Base-by-base conservation (phyloP, 1,284 basidiomycete genomes). In the Fistulina hepatica region DNA sequence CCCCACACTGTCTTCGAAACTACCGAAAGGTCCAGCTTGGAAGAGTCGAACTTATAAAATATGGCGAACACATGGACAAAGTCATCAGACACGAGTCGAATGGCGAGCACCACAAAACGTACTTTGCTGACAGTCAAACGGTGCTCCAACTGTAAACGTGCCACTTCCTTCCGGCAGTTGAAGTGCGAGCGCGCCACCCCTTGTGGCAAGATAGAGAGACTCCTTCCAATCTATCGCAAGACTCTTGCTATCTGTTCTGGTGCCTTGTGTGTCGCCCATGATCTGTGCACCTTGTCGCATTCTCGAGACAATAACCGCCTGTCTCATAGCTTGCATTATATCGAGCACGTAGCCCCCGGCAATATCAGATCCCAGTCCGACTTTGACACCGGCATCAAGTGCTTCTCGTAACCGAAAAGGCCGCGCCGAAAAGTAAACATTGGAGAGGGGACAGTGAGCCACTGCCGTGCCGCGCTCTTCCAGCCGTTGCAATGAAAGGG, bases 371-470 rank as follows among this genome's bases (percentile, higher is more conserved):
- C 88, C 88, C 2, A 91, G 67, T 0, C 86, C 86, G 12, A 91
- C 72, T 27, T 66, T 70, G 19, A 86, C 72, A 0, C 68, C 69
- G 15, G 55, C 58, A 26, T 69, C 57, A 15, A 90, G 60, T 1
- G 84, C 82, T 54, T 89, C 82, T 21, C 81, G 74, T 10, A 90
- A 61, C 2, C 69, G 73, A 51, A 91, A 82, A 0, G 78, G 73
- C 40, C 71, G 65, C 7, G 77, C 71, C 1, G 83, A 88, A 56
- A 91, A 88, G 57, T 91, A 92, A 1, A 73, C 69, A 50, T 91
- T 91, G 1, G 84, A 89, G 9, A 91, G 64, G 0, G 86, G 88
- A 53, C 88, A 92, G 48, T 89, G 84, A 0, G 86, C 84, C 17
- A 91, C 64, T 2, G 81, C 66, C 1, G 77, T 72, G 6, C 75